Evolutionary conservation across 2,329 filamentous ascomycete genomes (phyloP).

Genomic region (Paracamarosporium sp.): DNA sequence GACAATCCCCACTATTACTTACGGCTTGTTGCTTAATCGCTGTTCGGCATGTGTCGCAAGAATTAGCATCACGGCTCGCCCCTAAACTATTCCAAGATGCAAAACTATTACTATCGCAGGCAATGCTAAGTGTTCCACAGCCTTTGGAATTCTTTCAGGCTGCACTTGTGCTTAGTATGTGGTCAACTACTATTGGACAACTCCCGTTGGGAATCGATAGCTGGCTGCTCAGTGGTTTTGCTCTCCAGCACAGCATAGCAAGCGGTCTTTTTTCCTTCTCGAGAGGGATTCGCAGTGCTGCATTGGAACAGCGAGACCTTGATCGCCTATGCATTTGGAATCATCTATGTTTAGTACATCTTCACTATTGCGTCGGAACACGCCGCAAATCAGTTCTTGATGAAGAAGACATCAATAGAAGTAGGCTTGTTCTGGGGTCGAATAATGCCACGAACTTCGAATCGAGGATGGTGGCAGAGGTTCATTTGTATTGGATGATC

Average conservation of each 20-base stretch:
- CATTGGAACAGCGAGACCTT: conserved; percentile 27
- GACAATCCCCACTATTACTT: conserved; percentile 48
- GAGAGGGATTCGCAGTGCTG: conserved; percentile 7
- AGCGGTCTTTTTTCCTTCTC: conserved; percentile 42
- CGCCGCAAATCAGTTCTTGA: conserved; percentile 48
- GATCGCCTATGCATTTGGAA: conserved; percentile 52
- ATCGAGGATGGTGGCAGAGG: conserved; percentile 55
- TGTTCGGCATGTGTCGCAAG: conserved; percentile 50
- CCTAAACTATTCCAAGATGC: conserved; percentile 49
- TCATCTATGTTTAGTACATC: conserved; percentile 52
- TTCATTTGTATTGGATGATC: conserved; percentile 55
- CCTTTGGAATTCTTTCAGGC: conserved; percentile 54
- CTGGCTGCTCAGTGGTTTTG: conserved; percentile 54
- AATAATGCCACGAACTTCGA: conserved; percentile 54
- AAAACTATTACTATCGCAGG: conserved; percentile 32
- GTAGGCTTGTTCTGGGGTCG: conserved; percentile 45
- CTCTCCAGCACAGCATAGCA: conserved; percentile 50
- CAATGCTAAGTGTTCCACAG: conserved; percentile 48
- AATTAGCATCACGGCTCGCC: conserved; percentile 43
- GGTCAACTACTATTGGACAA: conserved; percentile 56
- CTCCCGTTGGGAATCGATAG: conserved; percentile 54
- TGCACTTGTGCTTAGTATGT: conserved; percentile 51
- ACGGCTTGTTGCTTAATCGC: conserved; percentile 51
- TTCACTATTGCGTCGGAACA: conserved; percentile 56
- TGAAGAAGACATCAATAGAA: conserved; percentile 46